Evolutionary conservation across 345 rosid species (phyloP).

Genomic region (Aethionema arabicum): DNA sequence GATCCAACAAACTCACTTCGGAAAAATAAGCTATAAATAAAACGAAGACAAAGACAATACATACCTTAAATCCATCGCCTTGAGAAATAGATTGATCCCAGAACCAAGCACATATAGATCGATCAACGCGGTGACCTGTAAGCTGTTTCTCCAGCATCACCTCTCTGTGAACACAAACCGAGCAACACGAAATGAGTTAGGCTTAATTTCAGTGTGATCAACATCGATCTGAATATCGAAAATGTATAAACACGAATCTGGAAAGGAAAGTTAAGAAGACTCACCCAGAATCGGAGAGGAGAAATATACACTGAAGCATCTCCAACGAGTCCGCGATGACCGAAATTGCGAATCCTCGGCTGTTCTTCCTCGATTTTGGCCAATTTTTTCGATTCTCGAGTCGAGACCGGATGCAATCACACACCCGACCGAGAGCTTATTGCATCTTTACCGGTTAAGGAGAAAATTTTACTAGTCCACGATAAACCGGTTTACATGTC

Average conservation of each 20-base stretch:
- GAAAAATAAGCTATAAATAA: conserved; percentile 1
- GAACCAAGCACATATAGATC: conserved; percentile 93
- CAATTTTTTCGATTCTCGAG: not conserved
- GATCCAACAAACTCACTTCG: not conserved
- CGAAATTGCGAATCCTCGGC: not conserved
- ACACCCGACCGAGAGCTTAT: too few relatives aligned
- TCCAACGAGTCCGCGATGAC: conserved; percentile 7
- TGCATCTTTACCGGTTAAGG: too few relatives aligned
- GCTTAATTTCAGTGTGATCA: not conserved
- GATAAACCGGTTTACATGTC: too few relatives aligned
- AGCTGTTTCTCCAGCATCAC: conserved; percentile 98
- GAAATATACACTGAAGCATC: conserved; percentile 97
- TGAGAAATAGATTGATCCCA: conserved; percentile 82
- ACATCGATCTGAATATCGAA: not conserved
- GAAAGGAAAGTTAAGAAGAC: conserved; percentile 12
- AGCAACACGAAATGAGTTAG: conserved; percentile 6
- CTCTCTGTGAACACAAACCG: conserved; percentile 49
- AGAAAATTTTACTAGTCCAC: too few relatives aligned
- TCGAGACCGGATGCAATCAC: too few relatives aligned
- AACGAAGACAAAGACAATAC: not conserved
- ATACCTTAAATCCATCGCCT: conserved; percentile 72
- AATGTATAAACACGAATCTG: not conserved
- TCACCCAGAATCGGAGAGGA: conserved; percentile 92
- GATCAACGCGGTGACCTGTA: conserved; percentile 88
- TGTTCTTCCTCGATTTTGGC: not conserved